Base-by-base conservation (phyloP, 768 basidiomycete genomes). In the Lentinula raphanica region DNA sequence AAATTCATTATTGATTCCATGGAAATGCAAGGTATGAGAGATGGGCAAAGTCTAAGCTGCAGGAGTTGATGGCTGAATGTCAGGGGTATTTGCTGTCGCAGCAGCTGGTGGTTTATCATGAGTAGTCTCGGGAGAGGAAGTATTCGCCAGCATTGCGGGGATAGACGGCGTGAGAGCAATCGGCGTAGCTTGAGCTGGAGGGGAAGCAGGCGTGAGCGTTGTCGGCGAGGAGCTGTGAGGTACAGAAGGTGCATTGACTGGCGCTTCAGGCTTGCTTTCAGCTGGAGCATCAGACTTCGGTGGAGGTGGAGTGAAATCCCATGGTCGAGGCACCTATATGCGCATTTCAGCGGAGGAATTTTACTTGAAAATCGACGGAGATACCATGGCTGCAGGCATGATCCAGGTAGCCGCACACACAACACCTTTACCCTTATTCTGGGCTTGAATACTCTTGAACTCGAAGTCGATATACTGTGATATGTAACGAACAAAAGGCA, bases 391-490 rank as follows among this genome's bases (percentile, higher is more conserved):
- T 51, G 84, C 82, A 21, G 90, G 91, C 79, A 92, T 82, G 50
- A 92, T 79, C 90, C 92, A 94, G n/a, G 92, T 95, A 5, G 92
- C 88, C 49, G 90, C 88, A 66, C 92, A 92, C 32, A 94, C 85
- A 36, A 94, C 93, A 19, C 92, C 92, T 64, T 82, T 69, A 0
- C 92, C 92, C 51, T 74, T 65, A 63, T 94, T 78, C 63, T 87
- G 82, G 21, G 66, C 72, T 65, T 81, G 77, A 67, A 94, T 89
- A 39, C 77, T 57, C 46, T 69, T 72, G 76, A 84, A 92, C 66
- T 95, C 91, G 44, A 81, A 83, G 62, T 94, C 87, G 62, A 90
- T 73, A 69, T 84, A 94, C 61, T 88, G 86, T 15, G 88, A 76
- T 51, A 92, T 84, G 72, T 92, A 94, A 29, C 90, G 88, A 64